Percentiles rank a stretch among this genome's conserved stretches.
Evolutionary conservation across 208 protist species (phyloP).

Genomic region (Sergeia podlipaevii): DNA sequence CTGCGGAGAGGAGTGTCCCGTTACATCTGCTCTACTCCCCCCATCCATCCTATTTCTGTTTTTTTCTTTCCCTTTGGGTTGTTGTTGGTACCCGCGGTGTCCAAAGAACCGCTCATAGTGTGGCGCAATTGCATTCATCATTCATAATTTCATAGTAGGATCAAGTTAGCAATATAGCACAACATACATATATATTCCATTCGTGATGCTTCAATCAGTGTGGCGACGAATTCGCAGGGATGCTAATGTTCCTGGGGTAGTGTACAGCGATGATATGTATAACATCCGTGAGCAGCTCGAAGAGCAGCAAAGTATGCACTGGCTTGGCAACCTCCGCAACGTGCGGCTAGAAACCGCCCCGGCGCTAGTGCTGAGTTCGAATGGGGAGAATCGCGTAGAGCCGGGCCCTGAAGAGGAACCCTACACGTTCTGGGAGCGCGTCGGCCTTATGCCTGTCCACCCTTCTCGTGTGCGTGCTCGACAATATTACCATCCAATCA

Average conservation of each 20-base stretch:
- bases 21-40: too few relatives aligned
- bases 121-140: too few relatives aligned
- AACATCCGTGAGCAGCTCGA: constrained; percentile 19
- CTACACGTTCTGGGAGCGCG: constrained; percentile 87
- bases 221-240: constrained; percentile 37
- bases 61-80: constrained; percentile 4
- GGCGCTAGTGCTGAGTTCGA: constrained; percentile 15
- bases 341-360: constrained; percentile 55
- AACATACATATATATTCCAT: too few relatives aligned
- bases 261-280: constrained; percentile 66
- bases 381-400: constrained; percentile 2
- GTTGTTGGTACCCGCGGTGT: background rate
- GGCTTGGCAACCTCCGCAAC: constrained; percentile 69
- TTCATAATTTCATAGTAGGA: too few relatives aligned
- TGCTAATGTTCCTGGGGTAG: constrained; percentile 56
- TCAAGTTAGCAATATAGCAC: too few relatives aligned
- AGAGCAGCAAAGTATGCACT: constrained; percentile 20
- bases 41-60: too few relatives aligned
- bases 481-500: constrained; percentile 84
- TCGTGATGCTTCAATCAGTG: too few relatives aligned
- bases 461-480: constrained; percentile 74
- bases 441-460: constrained; percentile 76
- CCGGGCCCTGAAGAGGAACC: constrained; percentile 73
- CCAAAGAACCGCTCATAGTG: too few relatives aligned
- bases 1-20: too few relatives aligned